Conservation (phyloP, 176 grass and related monocot genomes). For the Aegilops speltoides region DNA sequence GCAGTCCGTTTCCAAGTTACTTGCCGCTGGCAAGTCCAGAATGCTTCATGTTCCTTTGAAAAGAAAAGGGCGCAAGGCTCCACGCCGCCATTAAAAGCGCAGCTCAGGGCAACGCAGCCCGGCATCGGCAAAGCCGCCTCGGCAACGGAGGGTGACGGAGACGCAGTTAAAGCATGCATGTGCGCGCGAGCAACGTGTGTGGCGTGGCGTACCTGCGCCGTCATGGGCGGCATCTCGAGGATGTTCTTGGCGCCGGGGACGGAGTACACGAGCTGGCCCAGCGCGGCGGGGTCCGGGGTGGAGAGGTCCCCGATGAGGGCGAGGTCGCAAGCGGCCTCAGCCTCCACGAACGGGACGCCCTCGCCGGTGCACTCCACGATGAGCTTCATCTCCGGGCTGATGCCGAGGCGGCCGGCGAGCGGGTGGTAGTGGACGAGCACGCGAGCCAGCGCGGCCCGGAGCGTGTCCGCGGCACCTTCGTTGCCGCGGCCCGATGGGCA, state of each 20-base stretch:
- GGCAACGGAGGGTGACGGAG: background rate
- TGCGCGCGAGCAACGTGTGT: background rate
- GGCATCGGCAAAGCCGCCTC: background rate
- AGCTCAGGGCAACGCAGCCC: background rate
- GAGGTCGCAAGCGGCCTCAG: conserved; percentile 71
- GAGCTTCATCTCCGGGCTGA: conserved; percentile 87
- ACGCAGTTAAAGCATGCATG: background rate
- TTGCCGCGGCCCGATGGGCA: background rate
- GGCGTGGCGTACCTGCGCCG: conserved; percentile 56
- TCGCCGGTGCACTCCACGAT: conserved; percentile 72
- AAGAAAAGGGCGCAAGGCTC: background rate
- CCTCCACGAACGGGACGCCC: conserved; percentile 81
- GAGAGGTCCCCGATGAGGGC: conserved; percentile 59
- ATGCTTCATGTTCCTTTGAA: background rate
- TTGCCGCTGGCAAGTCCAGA: background rate
- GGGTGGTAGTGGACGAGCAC: conserved; percentile 92
- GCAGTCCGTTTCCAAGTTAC: too few relatives aligned
- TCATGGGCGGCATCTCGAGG: conserved; percentile 93
- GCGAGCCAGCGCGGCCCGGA: conserved; percentile 65
- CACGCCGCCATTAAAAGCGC: conserved; percentile 1
- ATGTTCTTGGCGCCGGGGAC: conserved; percentile 84
- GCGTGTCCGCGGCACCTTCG: conserved; percentile 33
- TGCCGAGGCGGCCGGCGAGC: conserved; percentile 66
- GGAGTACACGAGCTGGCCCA: conserved; percentile 82
- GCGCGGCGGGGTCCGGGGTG: conserved; percentile 72